phyloP scores from a whole-genome alignment of 2,329 filamentous ascomycete species.

The Rugonectria rugulosa region DNA sequence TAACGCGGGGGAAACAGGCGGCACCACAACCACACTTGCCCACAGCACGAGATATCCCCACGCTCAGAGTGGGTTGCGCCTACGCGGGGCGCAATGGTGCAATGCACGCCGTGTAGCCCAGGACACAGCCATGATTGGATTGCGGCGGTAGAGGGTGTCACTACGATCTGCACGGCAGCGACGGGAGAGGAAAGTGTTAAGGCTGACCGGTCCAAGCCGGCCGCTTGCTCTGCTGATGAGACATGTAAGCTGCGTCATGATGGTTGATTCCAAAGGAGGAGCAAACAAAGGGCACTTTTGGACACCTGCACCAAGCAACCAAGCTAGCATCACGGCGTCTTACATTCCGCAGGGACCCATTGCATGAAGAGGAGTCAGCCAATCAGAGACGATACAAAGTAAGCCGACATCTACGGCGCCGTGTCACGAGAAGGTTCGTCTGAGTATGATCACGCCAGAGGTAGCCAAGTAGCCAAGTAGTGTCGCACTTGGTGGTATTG shows the following conservation, averaged over 20 bases:
- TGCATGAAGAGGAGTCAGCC: too few relatives aligned
- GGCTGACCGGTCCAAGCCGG: neutral
- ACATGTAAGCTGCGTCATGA: neutral
- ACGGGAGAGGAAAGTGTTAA: conserved; percentile 3
- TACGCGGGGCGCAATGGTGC: conserved; percentile 35
- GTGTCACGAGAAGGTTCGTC: neutral
- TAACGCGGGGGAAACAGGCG: conserved; percentile 8
- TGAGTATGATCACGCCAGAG: neutral
- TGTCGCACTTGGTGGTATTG: too few relatives aligned
- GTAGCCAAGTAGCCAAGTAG: too few relatives aligned
- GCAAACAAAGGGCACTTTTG: neutral
- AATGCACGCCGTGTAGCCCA: conserved; percentile 20
- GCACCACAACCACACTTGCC: too few relatives aligned
- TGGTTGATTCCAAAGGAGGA: neutral
- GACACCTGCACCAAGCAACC: too few relatives aligned
- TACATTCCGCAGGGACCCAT: too few relatives aligned
- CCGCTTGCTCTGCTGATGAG: neutral
- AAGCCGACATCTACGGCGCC: neutral
- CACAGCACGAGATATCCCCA: too few relatives aligned
- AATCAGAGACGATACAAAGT: neutral
- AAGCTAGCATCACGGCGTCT: too few relatives aligned
- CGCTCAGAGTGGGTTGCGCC: conserved; percentile 21
- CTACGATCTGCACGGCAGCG: conserved; percentile 20
- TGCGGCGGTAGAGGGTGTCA: conserved; percentile 16
- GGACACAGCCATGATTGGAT: conserved; percentile 18